Conservation (phyloP, 169 alveolate genomes). For the Plasmodium vinckei region DNA sequence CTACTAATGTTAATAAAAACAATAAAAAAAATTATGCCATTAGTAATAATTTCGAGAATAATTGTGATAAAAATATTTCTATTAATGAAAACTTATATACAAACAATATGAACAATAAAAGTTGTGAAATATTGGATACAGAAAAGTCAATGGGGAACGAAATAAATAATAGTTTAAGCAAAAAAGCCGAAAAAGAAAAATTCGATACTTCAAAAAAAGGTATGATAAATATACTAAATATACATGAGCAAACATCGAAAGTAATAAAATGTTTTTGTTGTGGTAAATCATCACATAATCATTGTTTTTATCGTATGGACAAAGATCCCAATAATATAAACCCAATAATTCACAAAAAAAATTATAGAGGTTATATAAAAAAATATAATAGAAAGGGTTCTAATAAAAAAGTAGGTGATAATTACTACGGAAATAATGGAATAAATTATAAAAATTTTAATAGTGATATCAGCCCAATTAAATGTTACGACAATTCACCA, state of each 20-base stretch:
- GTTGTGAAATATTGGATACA: too few relatives aligned
- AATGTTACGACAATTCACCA: not conserved
- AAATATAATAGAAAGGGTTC: not conserved
- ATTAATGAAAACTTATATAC: too few relatives aligned
- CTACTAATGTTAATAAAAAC: too few relatives aligned
- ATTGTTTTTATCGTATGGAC: constrained; percentile 53
- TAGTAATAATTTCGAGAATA: too few relatives aligned
- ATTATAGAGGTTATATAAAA: not conserved
- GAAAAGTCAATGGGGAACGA: too few relatives aligned
- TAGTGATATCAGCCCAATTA: not conserved
- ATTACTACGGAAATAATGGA: not conserved
- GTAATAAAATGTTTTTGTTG: constrained; percentile 66
- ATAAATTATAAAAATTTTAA: not conserved
- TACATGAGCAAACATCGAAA: constrained; percentile 22
- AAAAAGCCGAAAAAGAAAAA: not conserved
- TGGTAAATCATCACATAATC: constrained; percentile 48
- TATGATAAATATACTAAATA: constrained; percentile 14
- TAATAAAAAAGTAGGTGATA: not conserved
- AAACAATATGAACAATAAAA: too few relatives aligned
- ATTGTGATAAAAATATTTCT: too few relatives aligned
- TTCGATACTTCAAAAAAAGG: not conserved
- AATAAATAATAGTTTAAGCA: not conserved
- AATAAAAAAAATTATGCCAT: too few relatives aligned
- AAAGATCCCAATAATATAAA: constrained; percentile 8
- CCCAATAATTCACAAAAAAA: not conserved